Percentiles rank a stretch among this genome's conserved stretches.
phyloP scores from a whole-genome alignment of 202 grass and related monocot genomes.

The Panicum virgatum region DNA sequence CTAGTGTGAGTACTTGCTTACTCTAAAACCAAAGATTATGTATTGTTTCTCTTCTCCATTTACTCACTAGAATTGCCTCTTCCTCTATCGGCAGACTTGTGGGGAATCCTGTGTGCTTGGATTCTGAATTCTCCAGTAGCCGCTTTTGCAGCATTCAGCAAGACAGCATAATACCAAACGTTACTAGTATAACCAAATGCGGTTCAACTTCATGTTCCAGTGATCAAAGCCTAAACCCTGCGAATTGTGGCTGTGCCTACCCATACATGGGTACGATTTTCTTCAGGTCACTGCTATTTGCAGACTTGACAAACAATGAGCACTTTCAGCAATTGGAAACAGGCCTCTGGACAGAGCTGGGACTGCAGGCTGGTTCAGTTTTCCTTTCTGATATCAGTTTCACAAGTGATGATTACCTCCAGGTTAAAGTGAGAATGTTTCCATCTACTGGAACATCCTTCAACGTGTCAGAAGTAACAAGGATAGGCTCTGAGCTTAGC shows the following conservation, averaged over 20 bases:
- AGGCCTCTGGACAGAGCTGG: conserved; percentile 49
- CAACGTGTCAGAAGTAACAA: conserved; percentile 42
- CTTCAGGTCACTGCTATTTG: conserved; percentile 60
- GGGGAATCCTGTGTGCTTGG: conserved; percentile 69
- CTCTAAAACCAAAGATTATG: background rate
- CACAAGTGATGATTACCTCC: conserved; percentile 54
- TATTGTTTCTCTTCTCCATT: background rate
- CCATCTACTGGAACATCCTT: conserved; percentile 54
- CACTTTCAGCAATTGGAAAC: conserved; percentile 55
- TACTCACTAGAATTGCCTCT: conserved; percentile 13
- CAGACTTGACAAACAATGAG: conserved; percentile 38
- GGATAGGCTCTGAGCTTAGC: conserved; percentile 60
- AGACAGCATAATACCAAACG: conserved; percentile 27
- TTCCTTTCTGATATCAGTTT: conserved; percentile 58
- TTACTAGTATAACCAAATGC: conserved; percentile 55
- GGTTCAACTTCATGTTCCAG: conserved; percentile 37
- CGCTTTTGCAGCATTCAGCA: conserved; percentile 53
- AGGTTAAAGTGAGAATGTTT: conserved; percentile 62
- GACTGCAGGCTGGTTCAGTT: conserved; percentile 46
- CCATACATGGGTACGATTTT: conserved; percentile 60
- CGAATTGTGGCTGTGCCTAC: conserved; percentile 62
- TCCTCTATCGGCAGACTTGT: conserved; percentile 54
- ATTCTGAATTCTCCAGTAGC: conserved; percentile 15
- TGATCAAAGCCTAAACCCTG: conserved; percentile 58
- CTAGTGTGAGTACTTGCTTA: conserved; percentile 58